Percentiles rank a stretch among this genome's conserved stretches.
Evolutionary conservation across 129 eudicot genomes (phyloP).

Genomic region (Centrapalus pauciflorus): DNA sequence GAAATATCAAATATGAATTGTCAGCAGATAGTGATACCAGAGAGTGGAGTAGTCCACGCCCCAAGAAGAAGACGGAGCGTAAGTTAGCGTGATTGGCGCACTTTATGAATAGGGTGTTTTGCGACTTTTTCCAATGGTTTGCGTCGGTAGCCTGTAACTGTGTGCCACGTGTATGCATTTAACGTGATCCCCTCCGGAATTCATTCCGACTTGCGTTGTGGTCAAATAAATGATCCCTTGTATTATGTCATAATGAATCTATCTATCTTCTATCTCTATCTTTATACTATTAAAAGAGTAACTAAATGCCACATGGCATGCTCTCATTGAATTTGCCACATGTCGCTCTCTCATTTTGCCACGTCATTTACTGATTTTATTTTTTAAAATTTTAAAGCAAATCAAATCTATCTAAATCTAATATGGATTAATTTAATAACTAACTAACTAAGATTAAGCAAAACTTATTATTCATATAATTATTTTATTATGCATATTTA

Average conservation of each 20-base stretch:
- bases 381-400: too few species aligned
- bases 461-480: too few species aligned
- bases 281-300: too few species aligned
- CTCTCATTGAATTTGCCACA: too few species aligned
- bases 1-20: background rate
- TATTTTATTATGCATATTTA: too few species aligned
- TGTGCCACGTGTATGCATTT: conserved; percentile 14
- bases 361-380: too few species aligned
- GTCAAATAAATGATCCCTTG: conserved; percentile 19
- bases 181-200: background rate
- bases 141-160: conserved; percentile 17
- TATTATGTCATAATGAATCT: conserved; percentile 3
- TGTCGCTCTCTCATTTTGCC: too few species aligned
- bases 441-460: too few species aligned
- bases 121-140: conserved; percentile 1
- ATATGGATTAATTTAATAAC: too few species aligned
- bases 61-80: conserved; percentile 20
- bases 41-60: background rate
- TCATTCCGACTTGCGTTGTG: background rate
- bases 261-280: too few species aligned
- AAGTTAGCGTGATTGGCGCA: conserved; percentile 23
- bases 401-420: too few species aligned
- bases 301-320: too few species aligned
- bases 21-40: background rate
- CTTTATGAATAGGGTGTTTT: background rate